These are phyloP conservation scores for Sugiyamaella marilandica DNA, from an alignment of 805 yeast genomes.

Conservation along the genomic window DNA sequence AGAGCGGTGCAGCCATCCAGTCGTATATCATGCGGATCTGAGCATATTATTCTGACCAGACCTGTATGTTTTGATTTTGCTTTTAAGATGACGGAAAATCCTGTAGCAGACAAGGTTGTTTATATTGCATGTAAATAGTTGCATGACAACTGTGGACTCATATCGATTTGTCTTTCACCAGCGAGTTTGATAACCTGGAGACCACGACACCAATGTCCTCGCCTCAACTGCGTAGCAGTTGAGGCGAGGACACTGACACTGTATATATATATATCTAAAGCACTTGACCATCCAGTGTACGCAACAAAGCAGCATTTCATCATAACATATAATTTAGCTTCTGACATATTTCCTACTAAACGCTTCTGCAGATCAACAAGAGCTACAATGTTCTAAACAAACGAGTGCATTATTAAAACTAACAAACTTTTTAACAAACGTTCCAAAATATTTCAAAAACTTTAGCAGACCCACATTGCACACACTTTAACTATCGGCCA, in stretches of 20 bases:
- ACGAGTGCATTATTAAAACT: neutral
- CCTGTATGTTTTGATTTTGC: neutral
- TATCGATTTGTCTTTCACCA: neutral
- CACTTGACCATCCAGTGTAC: too few species aligned
- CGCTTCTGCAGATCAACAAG: too few species aligned
- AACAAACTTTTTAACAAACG: neutral
- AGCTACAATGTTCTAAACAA: neutral
- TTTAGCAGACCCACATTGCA: neutral
- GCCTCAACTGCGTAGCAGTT: neutral
- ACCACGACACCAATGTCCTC: too few species aligned
- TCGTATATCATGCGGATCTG: slow-evolving; percentile 20
- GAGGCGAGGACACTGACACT: too few species aligned
- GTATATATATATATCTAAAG: too few species aligned
- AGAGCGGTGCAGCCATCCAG: slow-evolving; percentile 31
- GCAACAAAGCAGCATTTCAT: too few species aligned
- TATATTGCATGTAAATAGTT: neutral
- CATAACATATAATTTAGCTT: too few species aligned
- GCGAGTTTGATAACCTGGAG: too few species aligned
- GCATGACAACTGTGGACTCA: neutral
- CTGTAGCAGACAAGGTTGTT: neutral
- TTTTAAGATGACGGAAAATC: neutral
- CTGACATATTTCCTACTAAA: too few species aligned
- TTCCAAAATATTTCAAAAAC: neutral
- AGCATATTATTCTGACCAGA: too few species aligned
- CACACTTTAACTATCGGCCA: slow-evolving; percentile 33